A percentile compares a stretch with the other conserved stretches of the same genome.
Evolutionary conservation across 176 grass and related monocot genomes (phyloP).

Genomic region (Hyparrhenia diplandra): DNA sequence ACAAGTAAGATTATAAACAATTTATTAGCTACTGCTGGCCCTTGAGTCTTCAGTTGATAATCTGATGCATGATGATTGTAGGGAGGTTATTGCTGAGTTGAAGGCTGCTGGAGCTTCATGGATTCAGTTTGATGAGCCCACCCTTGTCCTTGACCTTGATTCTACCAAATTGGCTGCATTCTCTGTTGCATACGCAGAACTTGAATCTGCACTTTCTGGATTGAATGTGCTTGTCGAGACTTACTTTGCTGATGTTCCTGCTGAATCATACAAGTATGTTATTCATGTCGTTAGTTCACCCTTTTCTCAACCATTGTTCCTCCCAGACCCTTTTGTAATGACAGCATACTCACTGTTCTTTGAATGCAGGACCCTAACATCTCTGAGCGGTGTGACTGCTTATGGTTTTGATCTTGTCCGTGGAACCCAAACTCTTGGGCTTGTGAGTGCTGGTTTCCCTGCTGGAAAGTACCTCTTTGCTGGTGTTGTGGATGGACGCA

Average conservation of each 20-base stretch:
- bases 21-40: not conserved
- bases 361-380: slow-evolving; percentile 63
- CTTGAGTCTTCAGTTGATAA: slow-evolving; percentile 25
- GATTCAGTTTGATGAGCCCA: slow-evolving; percentile 97
- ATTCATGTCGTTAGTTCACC: not conserved
- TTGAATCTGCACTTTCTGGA: slow-evolving; percentile 61
- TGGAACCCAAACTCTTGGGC: slow-evolving; percentile 75
- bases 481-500: slow-evolving; percentile 93
- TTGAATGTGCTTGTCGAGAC: slow-evolving; percentile 85
- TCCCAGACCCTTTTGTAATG: not conserved
- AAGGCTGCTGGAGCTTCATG: slow-evolving; percentile 87
- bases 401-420: slow-evolving; percentile 89
- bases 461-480: slow-evolving; percentile 89
- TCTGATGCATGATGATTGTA: slow-evolving; percentile 21
- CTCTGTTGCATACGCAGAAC: slow-evolving; percentile 66
- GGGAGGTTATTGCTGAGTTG: slow-evolving; percentile 84
- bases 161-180: slow-evolving; percentile 69
- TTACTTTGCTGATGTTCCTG: slow-evolving; percentile 85
- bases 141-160: slow-evolving; percentile 80
- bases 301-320: not conserved
- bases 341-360: not conserved
- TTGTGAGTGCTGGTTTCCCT: slow-evolving; percentile 70
- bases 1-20: slow-evolving; percentile 67
- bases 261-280: slow-evolving; percentile 76
- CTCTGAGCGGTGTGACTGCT: slow-evolving; percentile 66